Percentiles rank a stretch among this genome's conserved stretches.
phyloP scores from a whole-genome alignment of 331 rosid genomes.

The Acacia concinna region DNA sequence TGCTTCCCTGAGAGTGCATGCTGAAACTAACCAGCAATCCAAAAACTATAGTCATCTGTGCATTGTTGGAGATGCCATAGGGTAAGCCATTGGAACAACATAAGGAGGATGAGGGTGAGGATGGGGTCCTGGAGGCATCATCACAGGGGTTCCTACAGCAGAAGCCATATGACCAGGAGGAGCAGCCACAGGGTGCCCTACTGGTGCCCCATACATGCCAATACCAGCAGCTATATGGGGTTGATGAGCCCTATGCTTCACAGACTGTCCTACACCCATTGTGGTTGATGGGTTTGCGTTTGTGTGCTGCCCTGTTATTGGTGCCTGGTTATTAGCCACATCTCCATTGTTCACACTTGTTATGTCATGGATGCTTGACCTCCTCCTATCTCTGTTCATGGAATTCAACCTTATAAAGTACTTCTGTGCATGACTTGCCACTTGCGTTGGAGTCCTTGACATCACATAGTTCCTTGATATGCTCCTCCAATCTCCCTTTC shows the following conservation, averaged over 20 bases:
- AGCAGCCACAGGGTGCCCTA: slow-evolving; percentile 85
- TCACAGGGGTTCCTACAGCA: slow-evolving; percentile 92
- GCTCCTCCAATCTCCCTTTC: slow-evolving; percentile 99
- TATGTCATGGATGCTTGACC: slow-evolving; percentile 96
- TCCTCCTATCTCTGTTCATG: slow-evolving; percentile 92
- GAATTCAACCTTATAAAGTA: slow-evolving; percentile 93
- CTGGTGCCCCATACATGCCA: slow-evolving; percentile 91
- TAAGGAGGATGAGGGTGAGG: slow-evolving; percentile 75
- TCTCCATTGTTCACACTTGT: slow-evolving; percentile 87
- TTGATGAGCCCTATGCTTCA: slow-evolving; percentile 72
- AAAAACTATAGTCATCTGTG: slow-evolving; percentile 54
- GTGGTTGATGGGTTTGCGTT: slow-evolving; percentile 46
- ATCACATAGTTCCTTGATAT: slow-evolving; percentile 94
- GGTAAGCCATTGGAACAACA: slow-evolving; percentile 89
- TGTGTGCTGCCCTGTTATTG: slow-evolving; percentile 85
- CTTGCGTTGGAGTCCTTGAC: slow-evolving; percentile 98
- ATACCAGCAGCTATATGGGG: slow-evolving; percentile 65
- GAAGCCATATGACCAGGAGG: slow-evolving; percentile 85
- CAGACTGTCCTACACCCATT: slow-evolving; percentile 55
- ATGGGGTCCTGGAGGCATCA: slow-evolving; percentile 84
- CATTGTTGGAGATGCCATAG: slow-evolving; percentile 96
- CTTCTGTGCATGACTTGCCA: slow-evolving; percentile 98
- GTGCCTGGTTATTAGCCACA: slow-evolving; percentile 60
- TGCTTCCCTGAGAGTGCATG: slow-evolving; percentile 12
- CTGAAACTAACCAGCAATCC: slow-evolving; percentile 20